Evolutionary conservation across 257 asterid species (phyloP).

Genomic region (Galeopsis tetrahit): DNA sequence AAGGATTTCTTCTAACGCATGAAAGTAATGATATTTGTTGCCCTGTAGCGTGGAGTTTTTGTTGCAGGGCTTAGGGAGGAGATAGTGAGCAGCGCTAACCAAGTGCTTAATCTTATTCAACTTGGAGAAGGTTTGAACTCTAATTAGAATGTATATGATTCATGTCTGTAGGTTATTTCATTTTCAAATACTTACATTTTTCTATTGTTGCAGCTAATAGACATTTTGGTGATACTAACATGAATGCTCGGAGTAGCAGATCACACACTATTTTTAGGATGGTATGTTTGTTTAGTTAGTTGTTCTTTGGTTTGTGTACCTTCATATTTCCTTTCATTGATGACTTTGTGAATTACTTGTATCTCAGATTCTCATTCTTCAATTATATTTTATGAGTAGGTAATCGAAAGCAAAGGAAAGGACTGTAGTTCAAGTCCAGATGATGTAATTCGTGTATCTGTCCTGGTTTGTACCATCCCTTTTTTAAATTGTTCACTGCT

Average conservation of each 20-base stretch:
- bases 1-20: slow-evolving; percentile 18
- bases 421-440: slow-evolving; percentile 59
- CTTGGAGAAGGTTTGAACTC: slow-evolving; percentile 86
- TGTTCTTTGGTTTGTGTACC: slow-evolving; percentile 24
- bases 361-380: slow-evolving; percentile 18
- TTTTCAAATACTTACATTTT: slow-evolving; percentile 23
- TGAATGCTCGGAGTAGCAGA: slow-evolving; percentile 97
- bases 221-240: slow-evolving; percentile 98
- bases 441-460: slow-evolving; percentile 91
- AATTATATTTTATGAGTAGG: slow-evolving; percentile 51
- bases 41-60: slow-evolving; percentile 88
- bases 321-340: slow-evolving; percentile 26
- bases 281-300: slow-evolving; percentile 53
- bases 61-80: slow-evolving; percentile 99
- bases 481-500: slow-evolving; percentile 5
- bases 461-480: slow-evolving; percentile 67
- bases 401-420: slow-evolving; percentile 91
- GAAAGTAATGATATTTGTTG: slow-evolving; percentile 28
- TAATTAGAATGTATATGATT: slow-evolving; percentile 23
- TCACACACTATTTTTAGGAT: slow-evolving; percentile 97
- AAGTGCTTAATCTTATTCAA: slow-evolving; percentile 85
- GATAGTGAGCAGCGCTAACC: slow-evolving; percentile 80
- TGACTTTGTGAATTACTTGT: slow-evolving; percentile 8
- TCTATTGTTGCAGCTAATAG: slow-evolving; percentile 70
- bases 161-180: slow-evolving; percentile 23